A percentile compares a stretch with the other conserved stretches of the same genome.
These are phyloP conservation scores for Cladophialophora immunda DNA, from an alignment of 2,329 filamentous ascomycete genomes.

Conservation along the genomic window DNA sequence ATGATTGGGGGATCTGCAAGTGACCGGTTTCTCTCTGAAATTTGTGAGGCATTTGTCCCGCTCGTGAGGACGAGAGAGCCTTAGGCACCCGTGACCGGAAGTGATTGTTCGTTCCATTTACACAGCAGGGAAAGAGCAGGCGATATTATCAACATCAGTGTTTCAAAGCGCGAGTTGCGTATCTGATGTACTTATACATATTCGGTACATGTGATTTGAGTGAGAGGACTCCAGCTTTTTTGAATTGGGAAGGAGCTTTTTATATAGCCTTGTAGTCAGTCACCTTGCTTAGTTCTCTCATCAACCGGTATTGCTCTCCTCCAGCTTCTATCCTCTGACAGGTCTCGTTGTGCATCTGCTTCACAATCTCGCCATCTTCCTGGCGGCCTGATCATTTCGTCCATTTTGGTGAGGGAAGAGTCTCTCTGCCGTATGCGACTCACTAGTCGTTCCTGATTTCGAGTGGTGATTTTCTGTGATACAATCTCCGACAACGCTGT, in stretches of 20 bases:
- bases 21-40: not conserved
- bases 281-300: not conserved
- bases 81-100: not conserved
- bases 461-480: not conserved
- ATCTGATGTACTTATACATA: conserved; percentile 2
- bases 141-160: not conserved
- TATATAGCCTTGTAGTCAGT: not conserved
- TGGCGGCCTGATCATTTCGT: not conserved
- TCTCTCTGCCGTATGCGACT: not conserved
- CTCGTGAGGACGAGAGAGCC: not conserved
- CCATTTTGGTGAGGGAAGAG: not conserved
- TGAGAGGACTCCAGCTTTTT: not conserved
- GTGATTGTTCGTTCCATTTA: not conserved
- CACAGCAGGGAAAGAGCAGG: not conserved
- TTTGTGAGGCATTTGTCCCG: not conserved
- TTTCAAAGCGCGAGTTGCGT: not conserved
- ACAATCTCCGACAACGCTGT: not conserved
- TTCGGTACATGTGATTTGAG: conserved; percentile 7
- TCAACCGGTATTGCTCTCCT: not conserved
- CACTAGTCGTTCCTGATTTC: not conserved
- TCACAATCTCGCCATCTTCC: not conserved
- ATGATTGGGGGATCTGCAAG: not conserved
- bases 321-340: not conserved
- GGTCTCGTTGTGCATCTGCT: not conserved
- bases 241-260: not conserved